phyloP scores from a whole-genome alignment of 2,329 filamentous ascomycete species.

The Cordyceps cateniannulata region DNA sequence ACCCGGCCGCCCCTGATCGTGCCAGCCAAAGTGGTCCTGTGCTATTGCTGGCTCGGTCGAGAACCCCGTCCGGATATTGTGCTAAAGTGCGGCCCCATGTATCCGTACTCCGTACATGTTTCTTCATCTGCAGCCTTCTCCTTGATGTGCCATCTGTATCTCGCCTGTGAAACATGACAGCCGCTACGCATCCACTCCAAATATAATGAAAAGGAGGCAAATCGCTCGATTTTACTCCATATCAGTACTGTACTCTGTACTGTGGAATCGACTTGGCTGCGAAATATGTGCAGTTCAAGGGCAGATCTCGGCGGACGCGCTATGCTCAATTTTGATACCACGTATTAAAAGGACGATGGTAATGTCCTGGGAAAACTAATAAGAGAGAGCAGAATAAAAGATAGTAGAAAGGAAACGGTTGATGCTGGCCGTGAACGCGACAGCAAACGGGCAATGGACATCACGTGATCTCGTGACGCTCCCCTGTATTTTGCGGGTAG shows the following conservation, averaged over 20 bases:
- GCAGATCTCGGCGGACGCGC: neutral
- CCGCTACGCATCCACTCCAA: neutral
- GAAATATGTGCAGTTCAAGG: neutral
- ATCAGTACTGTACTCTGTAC: neutral
- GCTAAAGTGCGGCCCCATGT: neutral
- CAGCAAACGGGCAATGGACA: too few species aligned
- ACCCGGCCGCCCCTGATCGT: neutral
- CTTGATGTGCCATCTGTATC: neutral
- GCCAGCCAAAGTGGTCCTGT: neutral
- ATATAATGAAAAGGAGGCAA: neutral
- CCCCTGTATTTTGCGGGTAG: neutral
- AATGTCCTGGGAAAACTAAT: neutral
- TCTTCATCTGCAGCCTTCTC: neutral
- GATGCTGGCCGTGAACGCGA: neutral
- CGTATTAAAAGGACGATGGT: neutral
- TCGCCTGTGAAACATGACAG: neutral
- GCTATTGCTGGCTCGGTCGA: neutral
- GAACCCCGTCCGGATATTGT: neutral
- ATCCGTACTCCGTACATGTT: neutral
- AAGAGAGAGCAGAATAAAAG: too few species aligned
- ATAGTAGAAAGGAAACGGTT: too few species aligned
- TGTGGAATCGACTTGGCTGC: neutral
- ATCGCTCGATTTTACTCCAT: neutral
- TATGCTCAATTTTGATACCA: too few species aligned
- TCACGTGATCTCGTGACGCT: neutral